Conservation (phyloP, 2,329 filamentous ascomycete genomes). For the Diplodia seriata region DNA sequence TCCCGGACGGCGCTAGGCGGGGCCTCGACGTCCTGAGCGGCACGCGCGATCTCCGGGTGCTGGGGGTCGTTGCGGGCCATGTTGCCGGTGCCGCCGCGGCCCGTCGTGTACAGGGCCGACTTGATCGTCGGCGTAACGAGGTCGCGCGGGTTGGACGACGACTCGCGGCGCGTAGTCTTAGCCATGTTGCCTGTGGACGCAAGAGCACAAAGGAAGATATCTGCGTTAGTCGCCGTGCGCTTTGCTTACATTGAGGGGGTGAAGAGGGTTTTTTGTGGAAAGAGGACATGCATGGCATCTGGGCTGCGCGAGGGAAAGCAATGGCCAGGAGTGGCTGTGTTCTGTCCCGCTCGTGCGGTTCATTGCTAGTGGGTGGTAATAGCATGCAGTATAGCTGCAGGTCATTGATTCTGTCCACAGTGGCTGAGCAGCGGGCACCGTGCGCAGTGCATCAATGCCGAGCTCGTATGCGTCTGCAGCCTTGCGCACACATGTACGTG, state of each 20-base stretch:
- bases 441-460: neutral
- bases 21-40: slow-evolving; percentile 81
- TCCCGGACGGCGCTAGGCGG: slow-evolving; percentile 50
- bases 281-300: neutral
- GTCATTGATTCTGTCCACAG: neutral
- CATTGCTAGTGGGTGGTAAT: too few relatives aligned
- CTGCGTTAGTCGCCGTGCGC: neutral
- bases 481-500: neutral
- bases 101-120: slow-evolving; percentile 83
- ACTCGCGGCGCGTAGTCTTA: slow-evolving; percentile 45
- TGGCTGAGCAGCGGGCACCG: slow-evolving; percentile 7
- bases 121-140: slow-evolving; percentile 86
- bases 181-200: slow-evolving; percentile 55
- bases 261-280: too few relatives aligned
- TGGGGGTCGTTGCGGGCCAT: slow-evolving; percentile 79
- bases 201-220: neutral
- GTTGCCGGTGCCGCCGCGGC: slow-evolving; percentile 86
- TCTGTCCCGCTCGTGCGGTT: too few relatives aligned
- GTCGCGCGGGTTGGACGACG: slow-evolving; percentile 54
- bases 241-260: neutral
- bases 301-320: neutral
- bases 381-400: neutral
- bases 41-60: slow-evolving; percentile 71
- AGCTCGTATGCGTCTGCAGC: neutral
- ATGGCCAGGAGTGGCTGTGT: neutral